phyloP scores from a whole-genome alignment of 495 filamentous ascomycete genomes.

The Trichoderma erinaceum region DNA sequence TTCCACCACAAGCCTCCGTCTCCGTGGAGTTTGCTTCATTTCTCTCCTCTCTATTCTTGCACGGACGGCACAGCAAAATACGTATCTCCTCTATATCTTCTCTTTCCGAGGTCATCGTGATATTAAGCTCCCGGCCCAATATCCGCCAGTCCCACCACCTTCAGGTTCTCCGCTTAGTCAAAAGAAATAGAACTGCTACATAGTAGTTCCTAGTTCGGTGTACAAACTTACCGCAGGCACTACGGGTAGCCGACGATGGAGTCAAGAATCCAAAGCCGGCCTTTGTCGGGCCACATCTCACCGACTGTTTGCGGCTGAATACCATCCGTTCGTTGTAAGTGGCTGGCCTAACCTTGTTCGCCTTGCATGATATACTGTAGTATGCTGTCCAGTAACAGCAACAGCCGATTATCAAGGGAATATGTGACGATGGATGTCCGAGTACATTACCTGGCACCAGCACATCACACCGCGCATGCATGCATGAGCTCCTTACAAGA shows the following conservation, averaged over 20 bases:
- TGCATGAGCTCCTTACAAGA: background rate
- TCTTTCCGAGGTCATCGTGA: too few species aligned
- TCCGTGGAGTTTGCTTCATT: too few species aligned
- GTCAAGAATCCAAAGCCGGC: background rate
- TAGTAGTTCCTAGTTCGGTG: too few species aligned
- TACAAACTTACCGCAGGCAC: too few species aligned
- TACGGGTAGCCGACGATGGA: background rate
- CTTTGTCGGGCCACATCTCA: constrained; percentile 2
- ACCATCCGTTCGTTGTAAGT: background rate
- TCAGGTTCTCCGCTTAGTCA: too few species aligned
- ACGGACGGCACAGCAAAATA: too few species aligned
- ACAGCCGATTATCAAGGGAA: constrained; percentile 1
- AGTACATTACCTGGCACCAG: background rate
- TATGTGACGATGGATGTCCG: constrained; percentile 2
- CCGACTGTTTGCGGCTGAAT: constrained; percentile 4
- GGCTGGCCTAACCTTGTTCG: background rate
- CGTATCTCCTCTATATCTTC: too few species aligned
- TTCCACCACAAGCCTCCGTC: too few species aligned
- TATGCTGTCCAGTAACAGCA: background rate
- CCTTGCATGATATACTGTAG: background rate
- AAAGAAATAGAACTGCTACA: too few species aligned
- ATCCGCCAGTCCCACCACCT: too few species aligned
- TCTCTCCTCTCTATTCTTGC: too few species aligned
- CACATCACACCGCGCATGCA: background rate
- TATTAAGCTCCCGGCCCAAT: too few species aligned